phyloP scores from a whole-genome alignment of 2,329 filamentous ascomycete species.

The Aspergillus sp. region DNA sequence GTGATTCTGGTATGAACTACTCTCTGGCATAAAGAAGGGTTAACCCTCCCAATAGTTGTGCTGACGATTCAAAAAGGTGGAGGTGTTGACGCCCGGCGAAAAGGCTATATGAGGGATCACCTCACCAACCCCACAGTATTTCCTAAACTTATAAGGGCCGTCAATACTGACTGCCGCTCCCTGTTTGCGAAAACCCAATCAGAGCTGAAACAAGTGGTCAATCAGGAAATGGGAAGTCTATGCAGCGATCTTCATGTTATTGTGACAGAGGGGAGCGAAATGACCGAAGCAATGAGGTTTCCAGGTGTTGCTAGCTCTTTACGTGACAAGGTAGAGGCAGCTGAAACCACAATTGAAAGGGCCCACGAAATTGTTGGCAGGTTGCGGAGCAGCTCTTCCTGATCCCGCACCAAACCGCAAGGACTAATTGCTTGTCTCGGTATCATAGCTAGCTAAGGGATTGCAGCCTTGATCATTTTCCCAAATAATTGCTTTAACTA shows the following conservation, averaged over 20 bases:
- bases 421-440: no score
- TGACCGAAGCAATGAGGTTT: neutral
- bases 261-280: neutral
- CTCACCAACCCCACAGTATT: neutral
- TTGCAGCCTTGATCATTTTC: no score
- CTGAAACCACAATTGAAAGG: neutral
- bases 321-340: neutral
- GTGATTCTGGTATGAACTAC: conserved; percentile 3
- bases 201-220: neutral
- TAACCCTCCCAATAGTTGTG: neutral
- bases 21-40: neutral
- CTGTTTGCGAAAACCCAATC: neutral
- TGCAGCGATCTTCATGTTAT: neutral
- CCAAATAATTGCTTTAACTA: no score
- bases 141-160: neutral
- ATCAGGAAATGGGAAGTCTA: neutral
- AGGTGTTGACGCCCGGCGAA: neutral
- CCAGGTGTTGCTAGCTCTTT: neutral
- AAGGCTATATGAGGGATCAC: neutral
- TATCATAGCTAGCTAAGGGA: no score
- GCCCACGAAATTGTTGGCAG: neutral
- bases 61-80: neutral
- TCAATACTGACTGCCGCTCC: neutral
- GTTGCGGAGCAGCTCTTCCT: neutral
- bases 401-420: neutral